These are phyloP conservation scores for Drosera spatulata DNA, from an alignment of 179 eudicot species.

Conservation along the genomic window DNA sequence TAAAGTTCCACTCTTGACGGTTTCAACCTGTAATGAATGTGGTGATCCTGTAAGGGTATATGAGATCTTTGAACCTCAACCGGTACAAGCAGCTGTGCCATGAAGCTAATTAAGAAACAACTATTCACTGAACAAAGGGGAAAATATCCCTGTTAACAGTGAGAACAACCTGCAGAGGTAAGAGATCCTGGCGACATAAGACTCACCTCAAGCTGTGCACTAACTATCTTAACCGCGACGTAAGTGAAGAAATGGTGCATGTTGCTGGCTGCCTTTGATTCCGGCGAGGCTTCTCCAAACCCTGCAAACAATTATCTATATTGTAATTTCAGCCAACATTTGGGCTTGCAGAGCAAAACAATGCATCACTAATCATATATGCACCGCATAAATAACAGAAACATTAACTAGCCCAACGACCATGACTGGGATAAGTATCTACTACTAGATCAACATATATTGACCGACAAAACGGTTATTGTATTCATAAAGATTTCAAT, in stretches of 20 bases:
- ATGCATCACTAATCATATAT: neutral
- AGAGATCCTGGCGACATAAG: neutral
- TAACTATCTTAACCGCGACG: conserved; percentile 68
- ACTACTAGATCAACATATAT: too few relatives aligned
- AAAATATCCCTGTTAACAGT: too few relatives aligned
- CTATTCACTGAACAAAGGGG: too few relatives aligned
- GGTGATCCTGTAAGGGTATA: neutral
- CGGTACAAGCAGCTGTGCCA: too few relatives aligned
- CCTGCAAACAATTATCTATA: conserved; percentile 26
- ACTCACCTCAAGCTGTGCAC: conserved; percentile 81
- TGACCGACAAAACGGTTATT: too few relatives aligned
- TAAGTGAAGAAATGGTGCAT: conserved; percentile 84
- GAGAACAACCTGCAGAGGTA: too few relatives aligned
- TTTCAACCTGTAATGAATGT: neutral
- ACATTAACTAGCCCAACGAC: neutral
- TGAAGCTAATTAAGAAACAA: too few relatives aligned
- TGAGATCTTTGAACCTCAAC: too few relatives aligned
- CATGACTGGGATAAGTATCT: neutral
- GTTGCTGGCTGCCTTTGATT: conserved; percentile 71
- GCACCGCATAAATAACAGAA: neutral
- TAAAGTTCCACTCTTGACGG: too few relatives aligned
- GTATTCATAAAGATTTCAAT: too few relatives aligned
- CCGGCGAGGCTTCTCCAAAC: conserved; percentile 91
- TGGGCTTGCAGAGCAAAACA: neutral
- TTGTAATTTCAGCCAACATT: too few relatives aligned